Conservation (phyloP, 2,329 filamentous ascomycete species). For the Graphilbum fragrans region DNA sequence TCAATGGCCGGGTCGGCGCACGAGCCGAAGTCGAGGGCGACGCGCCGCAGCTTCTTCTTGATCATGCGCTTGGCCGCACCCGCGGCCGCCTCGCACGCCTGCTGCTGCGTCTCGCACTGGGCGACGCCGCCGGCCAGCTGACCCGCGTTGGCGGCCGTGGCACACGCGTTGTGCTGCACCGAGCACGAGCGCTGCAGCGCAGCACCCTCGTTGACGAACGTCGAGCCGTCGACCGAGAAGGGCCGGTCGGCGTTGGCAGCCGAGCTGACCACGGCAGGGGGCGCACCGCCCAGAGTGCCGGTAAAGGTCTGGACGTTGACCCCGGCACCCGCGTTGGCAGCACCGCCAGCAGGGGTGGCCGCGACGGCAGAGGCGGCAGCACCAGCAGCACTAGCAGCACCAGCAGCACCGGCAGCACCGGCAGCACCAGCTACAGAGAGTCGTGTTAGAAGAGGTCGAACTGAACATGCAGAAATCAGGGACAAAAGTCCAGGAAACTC, state of each 20-base stretch:
- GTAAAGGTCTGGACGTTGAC: constrained; percentile 33
- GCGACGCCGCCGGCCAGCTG: constrained; percentile 20
- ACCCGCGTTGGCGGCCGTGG: constrained; percentile 34
- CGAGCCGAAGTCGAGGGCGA: constrained; percentile 26
- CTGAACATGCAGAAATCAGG: neutral
- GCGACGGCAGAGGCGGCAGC: constrained; percentile 1
- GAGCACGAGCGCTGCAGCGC: constrained; percentile 35
- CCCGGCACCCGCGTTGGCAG: constrained; percentile 11
- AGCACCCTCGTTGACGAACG: constrained; percentile 35
- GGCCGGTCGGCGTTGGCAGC: constrained; percentile 22
- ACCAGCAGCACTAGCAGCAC: neutral
- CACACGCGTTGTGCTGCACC: constrained; percentile 37
- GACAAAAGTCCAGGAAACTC: neutral
- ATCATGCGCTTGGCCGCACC: constrained; percentile 13
- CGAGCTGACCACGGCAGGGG: constrained; percentile 27
- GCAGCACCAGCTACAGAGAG: no score
- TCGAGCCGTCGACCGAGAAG: constrained; percentile 41
- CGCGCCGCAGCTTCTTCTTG: constrained; percentile 12
- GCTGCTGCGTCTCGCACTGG: constrained; percentile 31
- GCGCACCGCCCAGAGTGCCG: constrained; percentile 26
- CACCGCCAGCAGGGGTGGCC: neutral
- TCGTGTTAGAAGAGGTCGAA: neutral
- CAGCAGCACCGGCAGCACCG: constrained; percentile 1
- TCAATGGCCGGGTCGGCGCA: constrained; percentile 35
- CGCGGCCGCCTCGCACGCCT: constrained; percentile 20